A percentile compares a stretch with the other conserved stretches of the same genome.
These are phyloP conservation scores for Kodamaea kakaduensis DNA, from an alignment of 805 yeast species.

Conservation along the genomic window DNA sequence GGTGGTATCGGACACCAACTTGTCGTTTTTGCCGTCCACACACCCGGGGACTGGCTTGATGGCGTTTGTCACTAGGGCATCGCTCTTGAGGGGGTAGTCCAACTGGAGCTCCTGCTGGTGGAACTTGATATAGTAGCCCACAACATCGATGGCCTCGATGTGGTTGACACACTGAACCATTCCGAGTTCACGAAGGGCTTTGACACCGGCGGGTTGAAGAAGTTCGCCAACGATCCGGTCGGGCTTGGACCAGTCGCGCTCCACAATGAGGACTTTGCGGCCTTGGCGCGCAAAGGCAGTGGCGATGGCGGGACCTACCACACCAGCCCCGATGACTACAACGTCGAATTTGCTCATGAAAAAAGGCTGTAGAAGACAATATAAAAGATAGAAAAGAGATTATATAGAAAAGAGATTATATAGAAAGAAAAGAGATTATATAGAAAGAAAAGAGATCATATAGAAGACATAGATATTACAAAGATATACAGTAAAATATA, in stretches of 20 bases:
- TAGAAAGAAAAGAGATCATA: no score
- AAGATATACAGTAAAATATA: no score
- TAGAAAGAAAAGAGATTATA: no score
- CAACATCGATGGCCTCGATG: slow-evolving; percentile 71
- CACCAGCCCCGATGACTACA: slow-evolving; percentile 97
- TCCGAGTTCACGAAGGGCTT: slow-evolving; percentile 77
- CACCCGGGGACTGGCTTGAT: slow-evolving; percentile 51
- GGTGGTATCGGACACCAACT: slow-evolving; percentile 44
- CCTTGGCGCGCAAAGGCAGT: slow-evolving; percentile 89
- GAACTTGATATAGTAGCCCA: slow-evolving; percentile 79
- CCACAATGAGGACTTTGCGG: slow-evolving; percentile 70
- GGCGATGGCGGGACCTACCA: slow-evolving; percentile 91
- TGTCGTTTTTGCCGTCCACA: slow-evolving; percentile 57
- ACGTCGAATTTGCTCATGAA: slow-evolving; percentile 55
- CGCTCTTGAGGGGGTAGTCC: slow-evolving; percentile 64
- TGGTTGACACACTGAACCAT: slow-evolving; percentile 70
- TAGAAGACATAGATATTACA: no score
- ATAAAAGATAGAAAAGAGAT: no score
- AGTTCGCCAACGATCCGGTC: slow-evolving; percentile 97
- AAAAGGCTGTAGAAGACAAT: background rate
- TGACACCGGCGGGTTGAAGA: slow-evolving; percentile 94
- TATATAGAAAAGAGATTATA: no score
- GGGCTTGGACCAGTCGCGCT: slow-evolving; percentile 88
- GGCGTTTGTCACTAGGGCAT: slow-evolving; percentile 38
- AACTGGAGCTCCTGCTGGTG: slow-evolving; percentile 54